Evolutionary conservation across 306 rosid species (phyloP).

Genomic region (Canavalia ensiformis): DNA sequence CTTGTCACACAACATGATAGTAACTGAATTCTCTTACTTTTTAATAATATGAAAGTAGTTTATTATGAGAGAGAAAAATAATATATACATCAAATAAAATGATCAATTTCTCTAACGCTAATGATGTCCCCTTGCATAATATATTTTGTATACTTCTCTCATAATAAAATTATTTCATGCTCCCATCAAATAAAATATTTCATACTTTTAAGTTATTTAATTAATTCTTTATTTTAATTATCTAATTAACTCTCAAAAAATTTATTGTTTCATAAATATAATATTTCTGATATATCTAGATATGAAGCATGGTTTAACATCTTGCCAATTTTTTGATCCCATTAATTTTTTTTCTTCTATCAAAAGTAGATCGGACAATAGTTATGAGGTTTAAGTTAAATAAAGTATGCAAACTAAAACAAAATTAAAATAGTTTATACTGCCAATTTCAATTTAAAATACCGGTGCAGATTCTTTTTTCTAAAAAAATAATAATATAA

Average conservation of each 20-base stretch:
- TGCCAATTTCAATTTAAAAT: constrained; percentile 40
- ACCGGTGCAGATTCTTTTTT: background rate
- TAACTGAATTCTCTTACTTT: background rate
- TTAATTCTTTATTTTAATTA: too few relatives aligned
- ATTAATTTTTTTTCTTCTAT: background rate
- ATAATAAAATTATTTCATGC: too few relatives aligned
- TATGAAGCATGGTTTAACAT: background rate
- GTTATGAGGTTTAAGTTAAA: background rate
- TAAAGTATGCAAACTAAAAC: background rate
- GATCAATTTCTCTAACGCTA: background rate
- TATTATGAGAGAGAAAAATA: background rate
- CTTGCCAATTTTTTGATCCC: background rate
- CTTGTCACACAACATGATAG: background rate
- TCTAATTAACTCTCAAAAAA: background rate
- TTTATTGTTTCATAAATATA: too few relatives aligned
- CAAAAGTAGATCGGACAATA: background rate
- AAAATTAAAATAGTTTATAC: background rate
- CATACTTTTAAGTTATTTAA: too few relatives aligned
- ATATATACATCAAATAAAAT: background rate
- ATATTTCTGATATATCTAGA: background rate
- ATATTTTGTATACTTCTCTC: background rate
- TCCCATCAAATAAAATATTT: too few relatives aligned
- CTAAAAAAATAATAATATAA: constrained; percentile 10
- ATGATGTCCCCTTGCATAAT: background rate
- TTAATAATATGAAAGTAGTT: constrained; percentile 11